Conservation (phyloP, 2,329 filamentous ascomycete genomes). For the Penicillium sumatraense region DNA sequence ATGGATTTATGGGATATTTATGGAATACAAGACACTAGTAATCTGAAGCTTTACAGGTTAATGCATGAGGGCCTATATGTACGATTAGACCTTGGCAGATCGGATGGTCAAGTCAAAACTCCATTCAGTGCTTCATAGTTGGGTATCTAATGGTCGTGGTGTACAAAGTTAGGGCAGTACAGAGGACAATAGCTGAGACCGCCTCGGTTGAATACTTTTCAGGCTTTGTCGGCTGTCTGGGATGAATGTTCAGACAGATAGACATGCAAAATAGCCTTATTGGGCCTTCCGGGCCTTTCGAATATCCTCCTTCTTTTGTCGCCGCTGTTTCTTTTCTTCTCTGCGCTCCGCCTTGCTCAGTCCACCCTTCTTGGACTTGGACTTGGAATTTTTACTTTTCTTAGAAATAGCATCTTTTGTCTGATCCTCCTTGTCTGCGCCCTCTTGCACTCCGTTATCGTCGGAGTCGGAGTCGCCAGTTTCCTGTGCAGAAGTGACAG, state of each 20-base stretch:
- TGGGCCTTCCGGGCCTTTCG: conserved; percentile 37
- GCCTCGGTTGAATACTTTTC: background rate
- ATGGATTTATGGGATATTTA: no score
- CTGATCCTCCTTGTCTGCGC: conserved; percentile 20
- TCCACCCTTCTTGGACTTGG: conserved; percentile 22
- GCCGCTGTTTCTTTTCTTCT: conserved; percentile 33
- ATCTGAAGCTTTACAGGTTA: no score
- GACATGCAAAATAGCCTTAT: conserved; percentile 13
- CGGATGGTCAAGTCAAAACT: background rate
- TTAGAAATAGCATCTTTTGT: conserved; percentile 17
- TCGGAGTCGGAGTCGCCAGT: conserved; percentile 23
- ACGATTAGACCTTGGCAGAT: background rate
- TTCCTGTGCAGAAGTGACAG: conserved; percentile 18
- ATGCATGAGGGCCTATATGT: no score
- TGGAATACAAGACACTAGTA: no score
- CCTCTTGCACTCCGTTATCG: conserved; percentile 18
- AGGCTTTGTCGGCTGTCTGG: background rate
- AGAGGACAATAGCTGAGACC: conserved; percentile 2
- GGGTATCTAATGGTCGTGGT: conserved; percentile 9
- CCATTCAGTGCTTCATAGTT: conserved; percentile 4
- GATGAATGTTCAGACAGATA: background rate
- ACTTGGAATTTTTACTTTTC: conserved; percentile 11
- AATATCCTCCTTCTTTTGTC: conserved; percentile 47
- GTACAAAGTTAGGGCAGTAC: background rate
- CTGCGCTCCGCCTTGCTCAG: conserved; percentile 32